Base-by-base conservation (phyloP, 1,284 basidiomycete species). In the Stygiomarasmius scandens region DNA sequence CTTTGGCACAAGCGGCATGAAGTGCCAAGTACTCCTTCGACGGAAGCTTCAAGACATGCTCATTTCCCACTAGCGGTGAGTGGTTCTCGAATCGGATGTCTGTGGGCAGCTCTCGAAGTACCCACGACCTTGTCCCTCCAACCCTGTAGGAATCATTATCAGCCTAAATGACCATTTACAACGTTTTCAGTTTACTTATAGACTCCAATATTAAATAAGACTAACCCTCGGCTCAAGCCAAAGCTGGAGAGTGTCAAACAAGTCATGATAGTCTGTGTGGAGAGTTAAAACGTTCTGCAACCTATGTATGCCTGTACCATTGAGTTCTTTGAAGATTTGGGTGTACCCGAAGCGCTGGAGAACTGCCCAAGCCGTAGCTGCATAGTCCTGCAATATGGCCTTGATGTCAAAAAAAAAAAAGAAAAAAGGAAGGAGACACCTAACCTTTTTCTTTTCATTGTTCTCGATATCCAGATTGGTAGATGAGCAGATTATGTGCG, bases 21-120 rank as follows among this genome's bases (percentile, higher is more conserved):
- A 69, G 55, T 32, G 66, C 63, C 49, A 69, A 50, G 36, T 66
- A 58, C 38, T 27, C 20, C 16, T 56, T 63, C 23, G 61, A 59
- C 22, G 67, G 67, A n/a, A 52, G 29, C 29, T 8, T 22, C 19
- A 52, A n/a, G n/a, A n/a, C n/a, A n/a, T n/a, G 34, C 36, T 22
- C 36, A n/a, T n/a, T n/a, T n/a, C n/a, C n/a, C n/a, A n/a, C n/a
- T n/a, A n/a, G n/a, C 46, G 52, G 44, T 23, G n/a, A 22, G 12
- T n/a, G 34, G n/a, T 27, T n/a, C 32, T 6, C 4, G 10, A n/a
- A n/a, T n/a, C n/a, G n/a, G n/a, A n/a, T 23, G 20, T n/a, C 36
- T 34, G 12, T 24, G 16, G 50, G 23, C 29, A 52, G 14, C 50
- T 11, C 34, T 20, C 19, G 36, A 20, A 34, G 8, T 34, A 24